These are phyloP conservation scores for Zoysia matrella DNA, from an alignment of 202 grass and related monocot genomes.

Conservation along the genomic window DNA sequence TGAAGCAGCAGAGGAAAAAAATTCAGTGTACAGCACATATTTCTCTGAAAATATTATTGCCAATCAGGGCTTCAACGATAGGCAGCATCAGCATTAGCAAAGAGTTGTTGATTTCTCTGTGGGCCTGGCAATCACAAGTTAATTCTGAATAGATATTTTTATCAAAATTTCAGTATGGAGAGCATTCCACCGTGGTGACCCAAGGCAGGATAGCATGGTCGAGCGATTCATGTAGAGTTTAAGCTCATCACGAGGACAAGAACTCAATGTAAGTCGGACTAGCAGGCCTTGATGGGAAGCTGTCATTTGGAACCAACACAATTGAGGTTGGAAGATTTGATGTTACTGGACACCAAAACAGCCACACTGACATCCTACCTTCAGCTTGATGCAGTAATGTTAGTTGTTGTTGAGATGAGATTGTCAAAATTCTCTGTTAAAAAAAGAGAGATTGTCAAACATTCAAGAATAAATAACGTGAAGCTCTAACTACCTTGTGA, in stretches of 20 bases:
- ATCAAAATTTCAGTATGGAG: not conserved
- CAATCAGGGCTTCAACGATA: constrained; percentile 32
- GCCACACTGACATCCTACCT: constrained; percentile 37
- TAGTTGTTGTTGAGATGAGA: too few relatives aligned
- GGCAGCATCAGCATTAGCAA: constrained; percentile 15
- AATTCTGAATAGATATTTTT: constrained; percentile 15
- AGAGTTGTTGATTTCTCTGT: constrained; percentile 23
- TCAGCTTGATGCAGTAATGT: constrained; percentile 10
- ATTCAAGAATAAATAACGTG: constrained; percentile 1
- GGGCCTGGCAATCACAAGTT: not conserved
- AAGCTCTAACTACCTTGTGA: constrained; percentile 21
- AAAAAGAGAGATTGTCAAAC: too few relatives aligned
- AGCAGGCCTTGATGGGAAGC: not conserved
- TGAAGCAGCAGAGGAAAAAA: constrained; percentile 29
- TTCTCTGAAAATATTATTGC: constrained; percentile 17
- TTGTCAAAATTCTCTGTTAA: too few relatives aligned
- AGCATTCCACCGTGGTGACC: not conserved
- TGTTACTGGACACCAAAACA: constrained; percentile 33
- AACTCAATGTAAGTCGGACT: not conserved
- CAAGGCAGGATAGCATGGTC: not conserved
- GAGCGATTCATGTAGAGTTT: constrained; percentile 11
- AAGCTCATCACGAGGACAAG: constrained; percentile 3
- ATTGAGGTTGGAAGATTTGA: constrained; percentile 23
- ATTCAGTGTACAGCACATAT: constrained; percentile 25
- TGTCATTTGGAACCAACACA: not conserved